These are phyloP conservation scores for Nemania sp. DNA, from an alignment of 2,329 filamentous ascomycete species.

Conservation along the genomic window DNA sequence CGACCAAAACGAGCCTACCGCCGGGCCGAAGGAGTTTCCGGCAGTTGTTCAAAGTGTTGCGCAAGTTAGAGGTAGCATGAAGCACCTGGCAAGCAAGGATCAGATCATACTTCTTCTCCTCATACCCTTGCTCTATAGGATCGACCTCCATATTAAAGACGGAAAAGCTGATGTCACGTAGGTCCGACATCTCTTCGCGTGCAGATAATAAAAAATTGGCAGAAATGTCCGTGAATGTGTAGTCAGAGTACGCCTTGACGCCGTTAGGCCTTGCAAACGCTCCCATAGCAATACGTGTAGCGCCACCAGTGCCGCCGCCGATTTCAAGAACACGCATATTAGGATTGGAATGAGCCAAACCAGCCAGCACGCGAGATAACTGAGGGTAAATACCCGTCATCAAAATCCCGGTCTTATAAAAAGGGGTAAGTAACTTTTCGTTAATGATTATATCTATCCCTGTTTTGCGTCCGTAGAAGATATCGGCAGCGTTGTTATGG, in stretches of 20 bases:
- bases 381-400: conserved; percentile 15
- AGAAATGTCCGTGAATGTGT: conserved; percentile 39
- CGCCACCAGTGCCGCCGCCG: conserved; percentile 23
- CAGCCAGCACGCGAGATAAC: neutral
- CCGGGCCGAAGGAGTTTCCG: conserved; percentile 47
- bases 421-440: neutral
- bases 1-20: conserved; percentile 47
- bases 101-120: conserved; percentile 29
- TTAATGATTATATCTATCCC: conserved; percentile 6
- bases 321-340: conserved; percentile 14
- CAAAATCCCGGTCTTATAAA: neutral
- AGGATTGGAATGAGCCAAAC: conserved; percentile 7
- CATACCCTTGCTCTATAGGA: conserved; percentile 21
- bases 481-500: conserved; percentile 16
- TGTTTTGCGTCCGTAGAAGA: conserved; percentile 3
- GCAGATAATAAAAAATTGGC: conserved; percentile 28
- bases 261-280: neutral
- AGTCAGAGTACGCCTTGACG: conserved; percentile 34
- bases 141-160: conserved; percentile 33
- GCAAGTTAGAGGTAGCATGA: conserved; percentile 40
- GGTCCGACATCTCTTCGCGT: conserved; percentile 19
- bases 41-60: conserved; percentile 44
- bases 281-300: conserved; percentile 15
- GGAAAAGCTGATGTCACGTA: conserved; percentile 33
- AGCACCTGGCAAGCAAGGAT: conserved; percentile 36